phyloP scores from a whole-genome alignment of 345 rosid genomes.

The Murraya paniculata region DNA sequence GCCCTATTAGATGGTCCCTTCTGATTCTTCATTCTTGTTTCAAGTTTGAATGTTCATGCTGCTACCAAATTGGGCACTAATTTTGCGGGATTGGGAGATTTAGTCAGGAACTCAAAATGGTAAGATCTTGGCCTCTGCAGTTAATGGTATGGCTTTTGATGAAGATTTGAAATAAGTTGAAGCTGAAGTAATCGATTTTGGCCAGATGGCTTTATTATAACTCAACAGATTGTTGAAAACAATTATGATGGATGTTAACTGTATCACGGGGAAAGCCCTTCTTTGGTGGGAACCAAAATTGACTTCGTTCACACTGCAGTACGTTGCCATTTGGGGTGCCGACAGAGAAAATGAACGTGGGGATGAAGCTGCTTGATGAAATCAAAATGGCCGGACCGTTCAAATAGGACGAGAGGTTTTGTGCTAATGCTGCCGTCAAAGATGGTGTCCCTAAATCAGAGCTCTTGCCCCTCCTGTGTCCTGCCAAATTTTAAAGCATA shows the following conservation, averaged over 20 bases:
- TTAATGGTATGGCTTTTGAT: too few species aligned
- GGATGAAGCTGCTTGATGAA: constrained; percentile 33
- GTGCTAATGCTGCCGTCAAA: constrained; percentile 49
- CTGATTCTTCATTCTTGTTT: too few species aligned
- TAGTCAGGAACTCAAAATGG: too few species aligned
- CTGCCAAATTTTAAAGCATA: not conserved
- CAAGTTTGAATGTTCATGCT: too few species aligned
- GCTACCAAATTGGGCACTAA: too few species aligned
- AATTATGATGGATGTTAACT: constrained; percentile 1
- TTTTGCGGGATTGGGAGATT: too few species aligned
- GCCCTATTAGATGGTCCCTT: too few species aligned
- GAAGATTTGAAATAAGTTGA: too few species aligned
- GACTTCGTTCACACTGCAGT: constrained; percentile 66
- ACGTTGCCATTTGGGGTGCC: constrained; percentile 55
- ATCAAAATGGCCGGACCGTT: constrained; percentile 39
- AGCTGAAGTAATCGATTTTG: too few species aligned
- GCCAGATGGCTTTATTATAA: too few species aligned
- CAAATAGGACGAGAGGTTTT: constrained; percentile 52
- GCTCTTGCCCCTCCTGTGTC: constrained; percentile 11
- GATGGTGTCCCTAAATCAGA: constrained; percentile 46
- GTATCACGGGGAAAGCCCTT: constrained; percentile 57
- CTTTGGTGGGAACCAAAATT: constrained; percentile 60
- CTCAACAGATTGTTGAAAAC: too few species aligned
- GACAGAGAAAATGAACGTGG: constrained; percentile 27
- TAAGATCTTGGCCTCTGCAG: too few species aligned